Percentiles rank a stretch among this genome's conserved stretches.
Evolutionary conservation across 2,329 filamentous ascomycete species (phyloP).

Genomic region (Fusarium gaditjirri): DNA sequence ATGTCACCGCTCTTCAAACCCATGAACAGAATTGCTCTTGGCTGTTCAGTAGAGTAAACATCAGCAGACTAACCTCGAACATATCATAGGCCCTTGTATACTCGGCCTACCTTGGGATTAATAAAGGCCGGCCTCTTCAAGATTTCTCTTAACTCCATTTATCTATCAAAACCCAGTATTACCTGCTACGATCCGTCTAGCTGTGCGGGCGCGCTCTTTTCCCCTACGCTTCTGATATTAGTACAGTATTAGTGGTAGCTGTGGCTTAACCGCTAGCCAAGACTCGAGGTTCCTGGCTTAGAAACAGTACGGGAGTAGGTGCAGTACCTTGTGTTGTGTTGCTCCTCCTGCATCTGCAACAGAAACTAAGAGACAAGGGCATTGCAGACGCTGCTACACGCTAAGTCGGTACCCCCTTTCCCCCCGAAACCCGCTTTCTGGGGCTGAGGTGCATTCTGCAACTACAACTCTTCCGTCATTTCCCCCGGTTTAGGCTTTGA

Average conservation of each 20-base stretch:
- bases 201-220: conserved; percentile 1
- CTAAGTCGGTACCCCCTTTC: conserved; percentile 14
- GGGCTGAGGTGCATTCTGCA: conserved; percentile 25
- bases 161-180: conserved; percentile 11
- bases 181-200: conserved; percentile 22
- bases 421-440: conserved; percentile 39
- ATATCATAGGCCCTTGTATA: conserved; percentile 13
- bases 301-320: background rate
- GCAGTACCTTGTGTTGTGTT: conserved; percentile 1
- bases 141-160: background rate
- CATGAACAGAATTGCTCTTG: background rate
- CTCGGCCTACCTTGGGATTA: conserved; percentile 11
- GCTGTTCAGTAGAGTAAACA: conserved; percentile 23
- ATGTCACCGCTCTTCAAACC: conserved; percentile 12
- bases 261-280: conserved; percentile 31
- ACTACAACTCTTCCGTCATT: conserved; percentile 35
- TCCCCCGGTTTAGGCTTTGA: conserved; percentile 21
- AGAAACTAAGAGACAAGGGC: conserved; percentile 18
- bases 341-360: background rate
- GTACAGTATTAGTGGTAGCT: background rate
- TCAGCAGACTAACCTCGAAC: conserved; percentile 27
- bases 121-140: background rate
- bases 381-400: conserved; percentile 31
- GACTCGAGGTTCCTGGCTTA: conserved; percentile 10
- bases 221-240: background rate